Percentiles rank a stretch among this genome's conserved stretches.
These are phyloP conservation scores for Aureobasidium leucospermi DNA, from an alignment of 2,329 filamentous ascomycete species.

Conservation along the genomic window DNA sequence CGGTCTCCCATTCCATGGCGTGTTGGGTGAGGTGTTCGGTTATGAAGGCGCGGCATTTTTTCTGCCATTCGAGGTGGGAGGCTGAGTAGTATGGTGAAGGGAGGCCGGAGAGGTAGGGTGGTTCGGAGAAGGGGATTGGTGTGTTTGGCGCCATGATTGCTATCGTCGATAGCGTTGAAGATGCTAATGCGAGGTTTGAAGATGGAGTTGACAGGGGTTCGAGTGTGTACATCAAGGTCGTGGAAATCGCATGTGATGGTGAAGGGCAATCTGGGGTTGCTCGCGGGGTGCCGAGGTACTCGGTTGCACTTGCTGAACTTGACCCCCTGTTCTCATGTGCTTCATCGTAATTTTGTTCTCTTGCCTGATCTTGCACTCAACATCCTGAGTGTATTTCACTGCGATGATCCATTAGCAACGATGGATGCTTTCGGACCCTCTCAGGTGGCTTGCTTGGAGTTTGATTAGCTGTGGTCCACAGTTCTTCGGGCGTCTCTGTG, in stretches of 20 bases:
- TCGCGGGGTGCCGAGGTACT: slow-evolving; percentile 9
- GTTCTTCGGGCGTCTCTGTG: too few relatives aligned
- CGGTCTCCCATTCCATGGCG: slow-evolving; percentile 63
- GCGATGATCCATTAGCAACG: too few relatives aligned
- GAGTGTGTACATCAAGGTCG: not conserved
- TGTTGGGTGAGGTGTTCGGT: slow-evolving; percentile 54
- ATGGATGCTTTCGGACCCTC: too few relatives aligned
- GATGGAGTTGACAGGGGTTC: not conserved
- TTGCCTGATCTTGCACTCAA: too few relatives aligned
- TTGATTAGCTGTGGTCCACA: too few relatives aligned
- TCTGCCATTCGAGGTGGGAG: slow-evolving; percentile 60
- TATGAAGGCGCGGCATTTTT: slow-evolving; percentile 59
- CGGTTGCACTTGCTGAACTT: not conserved
- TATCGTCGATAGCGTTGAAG: not conserved
- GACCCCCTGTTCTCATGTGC: not conserved
- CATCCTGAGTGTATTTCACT: too few relatives aligned
- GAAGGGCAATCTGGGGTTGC: not conserved
- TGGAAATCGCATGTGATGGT: not conserved
- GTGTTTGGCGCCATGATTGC: slow-evolving; percentile 12
- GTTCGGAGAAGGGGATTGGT: slow-evolving; percentile 63
- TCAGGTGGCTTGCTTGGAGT: too few relatives aligned
- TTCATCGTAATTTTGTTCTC: too few relatives aligned
- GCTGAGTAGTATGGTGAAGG: slow-evolving; percentile 65
- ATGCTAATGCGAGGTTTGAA: not conserved
- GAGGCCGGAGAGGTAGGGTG: slow-evolving; percentile 61